A percentile compares a stretch with the other conserved stretches of the same genome.
Evolutionary conservation across 495 filamentous ascomycete genomes (phyloP).

Genomic region (Aspergillus asperescens): DNA sequence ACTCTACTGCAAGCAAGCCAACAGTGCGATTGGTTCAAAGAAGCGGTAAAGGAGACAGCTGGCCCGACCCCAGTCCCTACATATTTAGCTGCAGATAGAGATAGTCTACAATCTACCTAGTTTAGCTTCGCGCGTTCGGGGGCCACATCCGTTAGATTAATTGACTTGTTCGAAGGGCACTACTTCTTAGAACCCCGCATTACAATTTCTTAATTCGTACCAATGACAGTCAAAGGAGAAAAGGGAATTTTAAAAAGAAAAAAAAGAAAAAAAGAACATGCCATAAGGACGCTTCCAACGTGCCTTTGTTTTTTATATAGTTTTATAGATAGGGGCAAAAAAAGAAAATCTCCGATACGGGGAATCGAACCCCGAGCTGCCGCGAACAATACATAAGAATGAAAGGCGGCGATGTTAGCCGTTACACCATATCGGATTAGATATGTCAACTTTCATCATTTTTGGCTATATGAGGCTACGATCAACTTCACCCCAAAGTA

Average conservation of each 20-base stretch:
- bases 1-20: background rate
- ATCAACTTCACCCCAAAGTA: no score
- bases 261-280: background rate
- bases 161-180: no score
- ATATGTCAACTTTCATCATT: no score
- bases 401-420: constrained; percentile 7
- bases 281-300: background rate
- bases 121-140: no score
- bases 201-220: no score
- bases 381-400: constrained; percentile 1
- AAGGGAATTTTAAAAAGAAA: no score
- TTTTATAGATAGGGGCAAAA: background rate
- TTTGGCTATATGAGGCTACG: no score
- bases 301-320: no score
- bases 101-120: no score
- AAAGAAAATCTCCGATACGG: constrained; percentile 21
- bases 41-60: constrained; percentile 26
- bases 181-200: no score
- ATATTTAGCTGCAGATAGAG: constrained; percentile 8
- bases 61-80: constrained; percentile 14
- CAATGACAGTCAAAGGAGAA: no score
- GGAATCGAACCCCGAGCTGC: constrained; percentile 33
- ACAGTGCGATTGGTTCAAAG: constrained; percentile 18
- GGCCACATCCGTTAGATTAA: no score
- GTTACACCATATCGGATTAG: constrained; percentile 11